Percentiles rank a stretch among this genome's conserved stretches.
Conservation (phyloP, 768 basidiomycete species). For the Gyrodon lividus region DNA sequence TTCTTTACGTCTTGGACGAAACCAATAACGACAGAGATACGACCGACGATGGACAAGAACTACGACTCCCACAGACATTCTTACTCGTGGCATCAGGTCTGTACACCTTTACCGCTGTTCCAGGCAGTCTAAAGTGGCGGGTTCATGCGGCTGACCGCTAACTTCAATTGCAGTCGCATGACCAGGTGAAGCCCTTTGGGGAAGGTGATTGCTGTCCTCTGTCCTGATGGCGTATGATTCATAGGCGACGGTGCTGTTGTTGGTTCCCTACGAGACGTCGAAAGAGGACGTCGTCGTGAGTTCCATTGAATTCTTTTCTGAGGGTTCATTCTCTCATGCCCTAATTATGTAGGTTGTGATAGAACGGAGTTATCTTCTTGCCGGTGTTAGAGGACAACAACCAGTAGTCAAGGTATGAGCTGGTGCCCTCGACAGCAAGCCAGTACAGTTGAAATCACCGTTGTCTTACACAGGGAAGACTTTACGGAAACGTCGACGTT, state of each 20-base stretch:
- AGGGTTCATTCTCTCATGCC: not conserved
- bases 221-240: constrained; percentile 19
- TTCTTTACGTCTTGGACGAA: constrained; percentile 12
- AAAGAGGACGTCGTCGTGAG: constrained; percentile 71
- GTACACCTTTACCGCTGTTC: constrained; percentile 17
- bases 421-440: not conserved
- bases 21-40: constrained; percentile 12
- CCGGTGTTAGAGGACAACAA: constrained; percentile 67
- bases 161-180: constrained; percentile 62
- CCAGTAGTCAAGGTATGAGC: constrained; percentile 68
- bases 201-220: constrained; percentile 10
- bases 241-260: constrained; percentile 74
- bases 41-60: constrained; percentile 22
- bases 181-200: constrained; percentile 53
- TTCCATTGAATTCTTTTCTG: constrained; percentile 4
- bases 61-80: constrained; percentile 36
- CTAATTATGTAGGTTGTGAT: constrained; percentile 56
- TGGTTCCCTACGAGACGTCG: constrained; percentile 68
- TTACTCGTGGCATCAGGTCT: constrained; percentile 88
- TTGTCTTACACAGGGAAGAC: constrained; percentile 51
- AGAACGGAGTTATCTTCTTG: constrained; percentile 68
- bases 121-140: constrained; percentile 16
- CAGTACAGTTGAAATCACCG: not conserved
- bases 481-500: constrained; percentile 70
- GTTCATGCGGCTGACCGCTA: constrained; percentile 14